Evolutionary conservation across 306 rosid species (phyloP), one percentile per base, ranked within the genome.

Genomic region (Chamaecrista fasciculata): DNA sequence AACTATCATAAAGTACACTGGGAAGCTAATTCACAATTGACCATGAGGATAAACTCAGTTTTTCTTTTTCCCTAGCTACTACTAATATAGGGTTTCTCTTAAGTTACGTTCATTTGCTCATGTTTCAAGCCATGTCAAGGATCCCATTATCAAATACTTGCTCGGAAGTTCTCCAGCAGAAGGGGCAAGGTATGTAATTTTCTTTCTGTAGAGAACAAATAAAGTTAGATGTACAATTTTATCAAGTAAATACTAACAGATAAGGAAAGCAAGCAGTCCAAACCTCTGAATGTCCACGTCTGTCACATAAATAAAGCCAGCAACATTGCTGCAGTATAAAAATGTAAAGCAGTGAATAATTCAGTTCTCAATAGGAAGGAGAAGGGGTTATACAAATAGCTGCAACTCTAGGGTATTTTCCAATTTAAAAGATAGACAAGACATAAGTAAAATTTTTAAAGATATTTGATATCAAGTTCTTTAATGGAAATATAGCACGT

Each of bases 111-210:
- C 19, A 8, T 70, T 33, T 15, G 74, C 31, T 89, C 81, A 88
- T 26, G 95, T 86, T 79, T 91, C 99, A 50, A 85, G 86, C 96
- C 98, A 91, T 34, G 96, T 82, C 83, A 94, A 72, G 59, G 87
- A 67, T 76, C 98, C 97, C 65, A 81, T 50, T 56, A 88, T 85
- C 85, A 88, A 77, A 84, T 81, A 88, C 77, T 88, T 90, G 87
- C 95, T 80, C 2, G 98, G 98, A 75, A 94, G 97, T 2, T 90
- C 97, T 26, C 97, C 98, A 1, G 92, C 86, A 9, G 96, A 76
- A 9, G 98, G 98, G 42, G 96, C 90, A 24, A 88, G 92, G 78
- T 86, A 94, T 18, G 96, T 90, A 21, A 94, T 64, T 79, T 85
- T 94, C 86, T 94, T 94, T 86, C 99, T 94, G 98, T 19, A 70